Percentiles rank a stretch among this genome's conserved stretches.
phyloP scores from a whole-genome alignment of 257 asterid species.

The Solanum sejunctum region DNA sequence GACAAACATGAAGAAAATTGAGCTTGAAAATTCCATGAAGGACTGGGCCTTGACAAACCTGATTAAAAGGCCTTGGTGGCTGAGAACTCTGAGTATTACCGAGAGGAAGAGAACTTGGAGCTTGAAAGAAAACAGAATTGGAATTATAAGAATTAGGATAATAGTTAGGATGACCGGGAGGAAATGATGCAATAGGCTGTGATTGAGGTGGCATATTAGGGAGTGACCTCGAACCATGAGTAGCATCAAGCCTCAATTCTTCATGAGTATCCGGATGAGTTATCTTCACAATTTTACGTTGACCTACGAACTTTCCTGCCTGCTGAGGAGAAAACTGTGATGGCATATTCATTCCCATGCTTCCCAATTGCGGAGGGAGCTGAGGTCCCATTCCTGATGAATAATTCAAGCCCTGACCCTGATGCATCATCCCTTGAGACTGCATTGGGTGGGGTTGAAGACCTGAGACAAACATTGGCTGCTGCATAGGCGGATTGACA shows the following conservation, averaged over 20 bases:
- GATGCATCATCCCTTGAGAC: slow-evolving; percentile 77
- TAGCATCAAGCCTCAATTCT: slow-evolving; percentile 73
- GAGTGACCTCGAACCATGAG: slow-evolving; percentile 44
- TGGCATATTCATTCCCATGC: slow-evolving; percentile 47
- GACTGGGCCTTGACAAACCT: slow-evolving; percentile 32
- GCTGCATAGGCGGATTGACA: slow-evolving; percentile 65
- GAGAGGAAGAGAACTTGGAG: slow-evolving; percentile 49
- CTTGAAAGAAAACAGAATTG: slow-evolving; percentile 20
- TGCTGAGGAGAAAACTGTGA: slow-evolving; percentile 70
- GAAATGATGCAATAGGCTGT: slow-evolving; percentile 50
- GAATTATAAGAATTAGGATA: slow-evolving; percentile 48
- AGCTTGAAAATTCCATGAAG: not conserved
- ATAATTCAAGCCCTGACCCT: slow-evolving; percentile 51
- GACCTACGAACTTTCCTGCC: slow-evolving; percentile 28
- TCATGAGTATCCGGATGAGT: slow-evolving; percentile 87
- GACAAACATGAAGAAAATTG: not conserved
- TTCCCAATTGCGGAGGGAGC: slow-evolving; percentile 67
- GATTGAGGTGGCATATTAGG: slow-evolving; percentile 49
- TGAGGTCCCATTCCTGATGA: slow-evolving; percentile 60
- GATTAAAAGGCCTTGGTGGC: slow-evolving; percentile 45
- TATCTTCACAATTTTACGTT: slow-evolving; percentile 74
- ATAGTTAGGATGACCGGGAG: slow-evolving; percentile 39
- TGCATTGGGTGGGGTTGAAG: slow-evolving; percentile 73
- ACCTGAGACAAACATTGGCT: slow-evolving; percentile 51
- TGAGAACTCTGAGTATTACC: slow-evolving; percentile 42